phyloP scores from a whole-genome alignment of 2,329 filamentous ascomycete species.

The Penicillium sclerotigenum region DNA sequence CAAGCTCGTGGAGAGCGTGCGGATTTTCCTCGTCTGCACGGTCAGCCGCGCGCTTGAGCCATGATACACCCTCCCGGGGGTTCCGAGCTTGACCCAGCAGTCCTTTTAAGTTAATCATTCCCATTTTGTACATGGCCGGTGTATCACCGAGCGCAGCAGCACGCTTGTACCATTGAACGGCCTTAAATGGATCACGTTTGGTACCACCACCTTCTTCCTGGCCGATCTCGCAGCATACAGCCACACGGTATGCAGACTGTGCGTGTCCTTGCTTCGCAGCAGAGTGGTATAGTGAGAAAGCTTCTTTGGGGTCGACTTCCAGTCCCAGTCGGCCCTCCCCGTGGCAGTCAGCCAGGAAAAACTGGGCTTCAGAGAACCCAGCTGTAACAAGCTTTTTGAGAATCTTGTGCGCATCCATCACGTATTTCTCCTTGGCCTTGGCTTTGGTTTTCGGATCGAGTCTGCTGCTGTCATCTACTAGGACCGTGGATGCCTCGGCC shows the following conservation, averaged over 20 bases:
- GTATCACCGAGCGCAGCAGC: slow-evolving; percentile 86
- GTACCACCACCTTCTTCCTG: slow-evolving; percentile 93
- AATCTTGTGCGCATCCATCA: slow-evolving; percentile 82
- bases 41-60: slow-evolving; percentile 91
- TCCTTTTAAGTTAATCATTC: slow-evolving; percentile 92
- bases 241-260: slow-evolving; percentile 85
- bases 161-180: slow-evolving; percentile 96
- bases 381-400: slow-evolving; percentile 78
- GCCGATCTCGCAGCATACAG: slow-evolving; percentile 95
- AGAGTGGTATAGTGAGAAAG: slow-evolving; percentile 88
- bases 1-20: slow-evolving; percentile 88
- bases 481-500: slow-evolving; percentile 75
- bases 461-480: slow-evolving; percentile 72
- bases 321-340: slow-evolving; percentile 76
- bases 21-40: slow-evolving; percentile 85
- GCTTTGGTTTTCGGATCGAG: slow-evolving; percentile 62
- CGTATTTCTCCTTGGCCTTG: slow-evolving; percentile 74
- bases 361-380: slow-evolving; percentile 83
- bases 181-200: slow-evolving; percentile 83
- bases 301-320: slow-evolving; percentile 82
- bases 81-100: slow-evolving; percentile 83
- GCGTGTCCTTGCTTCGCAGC: slow-evolving; percentile 86
- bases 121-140: slow-evolving; percentile 97
- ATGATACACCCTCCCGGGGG: slow-evolving; percentile 78
- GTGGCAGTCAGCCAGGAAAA: slow-evolving; percentile 85